phyloP scores from a whole-genome alignment of 1,284 basidiomycete species.

The Phellopilus nigrolimitatus region DNA sequence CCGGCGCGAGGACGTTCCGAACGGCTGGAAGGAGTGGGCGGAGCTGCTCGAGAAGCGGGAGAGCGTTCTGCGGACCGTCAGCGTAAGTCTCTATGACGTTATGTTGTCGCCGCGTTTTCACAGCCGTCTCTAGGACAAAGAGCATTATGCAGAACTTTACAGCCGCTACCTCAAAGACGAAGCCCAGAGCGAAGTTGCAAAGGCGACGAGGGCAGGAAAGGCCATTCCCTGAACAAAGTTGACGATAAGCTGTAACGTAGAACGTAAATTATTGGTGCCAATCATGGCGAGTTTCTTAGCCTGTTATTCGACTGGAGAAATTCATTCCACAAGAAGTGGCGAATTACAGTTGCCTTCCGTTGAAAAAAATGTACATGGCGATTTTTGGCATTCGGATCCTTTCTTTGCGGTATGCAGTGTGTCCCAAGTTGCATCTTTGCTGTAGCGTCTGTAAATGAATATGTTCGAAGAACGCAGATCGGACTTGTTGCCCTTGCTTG shows the following conservation, averaged over 20 bases:
- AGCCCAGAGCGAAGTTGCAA: constrained; percentile 57
- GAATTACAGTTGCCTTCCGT: too few relatives aligned
- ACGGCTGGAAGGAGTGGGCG: constrained; percentile 45
- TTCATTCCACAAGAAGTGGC: too few relatives aligned
- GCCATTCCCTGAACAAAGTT: constrained; percentile 38
- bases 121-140: constrained; percentile 34
- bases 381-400: too few relatives aligned
- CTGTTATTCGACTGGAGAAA: too few relatives aligned
- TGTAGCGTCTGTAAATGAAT: too few relatives aligned
- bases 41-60: constrained; percentile 39
- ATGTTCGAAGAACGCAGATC: too few relatives aligned
- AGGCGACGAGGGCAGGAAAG: constrained; percentile 48
- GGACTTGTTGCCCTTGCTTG: too few relatives aligned
- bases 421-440: too few relatives aligned
- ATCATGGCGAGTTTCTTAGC: background rate
- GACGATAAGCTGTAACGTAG: background rate
- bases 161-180: constrained; percentile 51
- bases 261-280: background rate
- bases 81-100: constrained; percentile 33
- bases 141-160: constrained; percentile 48
- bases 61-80: constrained; percentile 46
- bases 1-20: constrained; percentile 38
- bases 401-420: too few relatives aligned
- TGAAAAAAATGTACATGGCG: too few relatives aligned
- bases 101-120: background rate